phyloP scores from a whole-genome alignment of 1,284 basidiomycete genomes.

The Naganishia sp. region DNA sequence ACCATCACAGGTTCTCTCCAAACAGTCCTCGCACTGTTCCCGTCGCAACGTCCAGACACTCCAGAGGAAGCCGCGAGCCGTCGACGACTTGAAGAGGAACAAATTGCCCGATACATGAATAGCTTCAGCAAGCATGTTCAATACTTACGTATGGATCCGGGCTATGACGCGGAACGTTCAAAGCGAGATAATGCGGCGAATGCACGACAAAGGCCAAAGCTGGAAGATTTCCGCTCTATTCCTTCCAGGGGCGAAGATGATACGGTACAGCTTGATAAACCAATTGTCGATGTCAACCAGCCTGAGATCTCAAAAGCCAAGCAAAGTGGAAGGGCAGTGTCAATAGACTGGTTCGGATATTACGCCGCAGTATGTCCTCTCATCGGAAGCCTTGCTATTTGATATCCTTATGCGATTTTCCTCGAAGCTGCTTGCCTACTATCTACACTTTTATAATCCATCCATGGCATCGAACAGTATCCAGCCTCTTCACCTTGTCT shows the following conservation, averaged over 20 bases:
- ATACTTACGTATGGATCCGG: conserved; percentile 19
- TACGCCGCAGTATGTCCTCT: conserved; percentile 19
- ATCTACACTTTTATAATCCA: conserved; percentile 8
- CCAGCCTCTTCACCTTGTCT: conserved; percentile 2
- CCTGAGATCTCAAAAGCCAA: too few species aligned
- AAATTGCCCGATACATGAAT: conserved; percentile 22
- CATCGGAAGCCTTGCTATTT: neutral
- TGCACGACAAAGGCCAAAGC: neutral
- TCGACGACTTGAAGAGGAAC: conserved; percentile 11
- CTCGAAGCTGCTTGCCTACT: conserved; percentile 1
- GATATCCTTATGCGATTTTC: neutral
- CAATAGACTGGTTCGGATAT: conserved; percentile 29
- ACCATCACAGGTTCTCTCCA: neutral
- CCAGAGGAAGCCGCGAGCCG: conserved; percentile 6
- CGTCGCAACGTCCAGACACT: conserved; percentile 3
- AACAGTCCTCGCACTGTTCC: neutral
- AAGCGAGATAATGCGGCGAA: neutral
- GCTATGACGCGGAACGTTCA: neutral
- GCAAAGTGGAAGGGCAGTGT: neutral
- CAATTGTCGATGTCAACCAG: too few species aligned
- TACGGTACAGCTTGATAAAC: neutral
- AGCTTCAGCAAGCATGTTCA: conserved; percentile 25
- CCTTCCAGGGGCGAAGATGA: neutral
- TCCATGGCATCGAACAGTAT: neutral
- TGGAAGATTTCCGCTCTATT: neutral